Percentiles rank a stretch among this genome's conserved stretches.
Evolutionary conservation across 306 rosid genomes (phyloP).

Genomic region (Rosa chinensis): DNA sequence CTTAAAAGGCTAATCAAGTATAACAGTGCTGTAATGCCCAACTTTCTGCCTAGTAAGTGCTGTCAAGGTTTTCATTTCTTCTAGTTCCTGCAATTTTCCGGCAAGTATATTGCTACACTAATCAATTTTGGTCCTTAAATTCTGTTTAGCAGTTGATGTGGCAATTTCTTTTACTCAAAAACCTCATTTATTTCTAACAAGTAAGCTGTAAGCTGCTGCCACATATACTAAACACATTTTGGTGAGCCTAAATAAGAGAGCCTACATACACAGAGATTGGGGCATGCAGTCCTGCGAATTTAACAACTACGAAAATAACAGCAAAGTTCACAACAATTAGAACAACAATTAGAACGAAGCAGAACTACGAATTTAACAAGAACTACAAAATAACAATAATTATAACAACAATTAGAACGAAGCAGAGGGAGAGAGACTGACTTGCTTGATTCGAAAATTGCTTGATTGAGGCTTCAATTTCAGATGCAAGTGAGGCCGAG

Average conservation of each 20-base stretch:
- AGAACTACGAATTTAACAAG: too few relatives aligned
- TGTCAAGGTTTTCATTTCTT: not conserved
- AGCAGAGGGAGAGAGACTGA: too few relatives aligned
- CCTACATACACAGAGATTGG: not conserved
- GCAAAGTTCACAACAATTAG: too few relatives aligned
- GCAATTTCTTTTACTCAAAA: not conserved
- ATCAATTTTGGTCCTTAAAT: not conserved
- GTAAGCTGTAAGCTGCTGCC: not conserved
- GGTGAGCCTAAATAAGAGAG: not conserved
- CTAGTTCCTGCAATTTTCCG: not conserved
- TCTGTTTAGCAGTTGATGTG: not conserved
- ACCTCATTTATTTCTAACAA: not conserved
- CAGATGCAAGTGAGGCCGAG: too few relatives aligned
- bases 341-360: too few relatives aligned
- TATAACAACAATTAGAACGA: too few relatives aligned
- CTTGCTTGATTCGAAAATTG: too few relatives aligned
- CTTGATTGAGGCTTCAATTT: too few relatives aligned
- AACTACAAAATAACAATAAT: too few relatives aligned
- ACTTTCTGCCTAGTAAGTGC: not conserved
- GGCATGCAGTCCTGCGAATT: not conserved
- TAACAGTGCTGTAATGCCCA: not conserved
- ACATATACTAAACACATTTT: not conserved
- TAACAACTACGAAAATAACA: too few relatives aligned
- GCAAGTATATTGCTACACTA: not conserved
- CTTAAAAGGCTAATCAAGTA: not conserved